A percentile compares a stretch with the other conserved stretches of the same genome.
These are phyloP conservation scores for Starmerella davenportii DNA, from an alignment of 805 yeast species.

Conservation along the genomic window DNA sequence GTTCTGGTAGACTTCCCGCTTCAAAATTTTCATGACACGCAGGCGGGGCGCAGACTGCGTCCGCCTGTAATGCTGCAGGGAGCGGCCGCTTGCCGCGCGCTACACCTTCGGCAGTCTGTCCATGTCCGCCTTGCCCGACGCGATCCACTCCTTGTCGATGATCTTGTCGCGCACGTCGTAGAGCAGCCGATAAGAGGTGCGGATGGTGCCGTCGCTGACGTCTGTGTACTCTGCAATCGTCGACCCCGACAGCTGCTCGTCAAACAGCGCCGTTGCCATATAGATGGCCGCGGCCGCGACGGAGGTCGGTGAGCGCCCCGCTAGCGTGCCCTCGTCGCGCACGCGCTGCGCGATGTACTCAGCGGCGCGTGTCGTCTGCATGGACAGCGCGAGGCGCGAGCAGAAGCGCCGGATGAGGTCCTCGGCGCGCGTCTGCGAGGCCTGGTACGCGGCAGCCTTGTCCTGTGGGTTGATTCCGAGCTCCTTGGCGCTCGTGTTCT, in stretches of 20 bases:
- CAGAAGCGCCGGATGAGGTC: slow-evolving; percentile 91
- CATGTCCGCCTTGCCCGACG: slow-evolving; percentile 43
- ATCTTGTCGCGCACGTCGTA: slow-evolving; percentile 54
- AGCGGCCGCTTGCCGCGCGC: too few species aligned
- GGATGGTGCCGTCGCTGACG: slow-evolving; percentile 93
- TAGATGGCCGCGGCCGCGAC: slow-evolving; percentile 95
- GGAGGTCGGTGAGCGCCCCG: slow-evolving; percentile 92
- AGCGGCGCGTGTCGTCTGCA: slow-evolving; percentile 78
- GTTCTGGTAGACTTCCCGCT: too few species aligned
- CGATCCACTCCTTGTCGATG: slow-evolving; percentile 62
- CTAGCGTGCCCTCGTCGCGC: slow-evolving; percentile 80
- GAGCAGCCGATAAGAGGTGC: slow-evolving; percentile 71
- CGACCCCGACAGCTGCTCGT: slow-evolving; percentile 53
- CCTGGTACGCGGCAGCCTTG: slow-evolving; percentile 27
- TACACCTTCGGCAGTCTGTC: slow-evolving; percentile 26
- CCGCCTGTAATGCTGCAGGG: too few species aligned
- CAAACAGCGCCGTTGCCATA: slow-evolving; percentile 80
- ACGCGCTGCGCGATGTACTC: slow-evolving; percentile 81
- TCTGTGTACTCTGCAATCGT: slow-evolving; percentile 85
- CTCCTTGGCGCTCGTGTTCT: slow-evolving; percentile 20
- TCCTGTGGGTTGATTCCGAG: slow-evolving; percentile 19
- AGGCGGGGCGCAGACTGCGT: too few species aligned
- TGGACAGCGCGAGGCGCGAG: slow-evolving; percentile 75
- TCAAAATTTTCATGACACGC: too few species aligned
- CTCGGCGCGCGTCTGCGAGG: slow-evolving; percentile 81